Evolutionary conservation across 345 rosid genomes (phyloP).

Genomic region (Citrus medica): DNA sequence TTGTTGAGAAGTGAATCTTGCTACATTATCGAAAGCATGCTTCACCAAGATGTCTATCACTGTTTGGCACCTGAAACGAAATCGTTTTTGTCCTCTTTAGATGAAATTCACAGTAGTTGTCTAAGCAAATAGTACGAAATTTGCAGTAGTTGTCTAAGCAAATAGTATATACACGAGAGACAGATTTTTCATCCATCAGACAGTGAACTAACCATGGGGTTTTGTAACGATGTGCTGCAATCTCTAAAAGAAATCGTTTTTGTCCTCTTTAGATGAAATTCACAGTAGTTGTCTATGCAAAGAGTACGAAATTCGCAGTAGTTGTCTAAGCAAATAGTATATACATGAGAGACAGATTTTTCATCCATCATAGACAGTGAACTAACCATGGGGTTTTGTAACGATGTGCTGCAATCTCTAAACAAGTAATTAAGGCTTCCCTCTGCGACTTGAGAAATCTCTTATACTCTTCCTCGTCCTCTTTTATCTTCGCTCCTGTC

Average conservation of each 20-base stretch:
- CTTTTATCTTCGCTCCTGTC: conserved; percentile 29
- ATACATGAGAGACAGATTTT: not conserved
- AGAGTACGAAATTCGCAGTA: not conserved
- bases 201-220: too few relatives aligned
- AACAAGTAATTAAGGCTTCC: conserved; percentile 77
- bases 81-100: not conserved
- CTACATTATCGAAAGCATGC: conserved; percentile 78
- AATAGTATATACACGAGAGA: not conserved
- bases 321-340: not conserved
- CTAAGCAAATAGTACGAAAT: not conserved
- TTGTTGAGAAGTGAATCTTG: conserved; percentile 74
- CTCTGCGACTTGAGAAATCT: conserved; percentile 70
- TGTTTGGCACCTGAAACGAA: conserved; percentile 83
- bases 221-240: too few relatives aligned
- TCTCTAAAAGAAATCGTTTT: not conserved
- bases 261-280: not conserved
- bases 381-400: conserved; percentile 81
- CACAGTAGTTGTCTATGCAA: not conserved
- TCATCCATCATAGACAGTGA: not conserved
- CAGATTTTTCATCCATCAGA: too few relatives aligned
- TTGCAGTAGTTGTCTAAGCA: not conserved
- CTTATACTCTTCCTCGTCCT: conserved; percentile 55
- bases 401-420: conserved; percentile 91
- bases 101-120: not conserved
- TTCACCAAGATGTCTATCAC: conserved; percentile 93